A percentile compares a stretch with the other conserved stretches of the same genome.
phyloP scores from a whole-genome alignment of 306 rosid genomes.

The Vigna reflexopilosa region DNA sequence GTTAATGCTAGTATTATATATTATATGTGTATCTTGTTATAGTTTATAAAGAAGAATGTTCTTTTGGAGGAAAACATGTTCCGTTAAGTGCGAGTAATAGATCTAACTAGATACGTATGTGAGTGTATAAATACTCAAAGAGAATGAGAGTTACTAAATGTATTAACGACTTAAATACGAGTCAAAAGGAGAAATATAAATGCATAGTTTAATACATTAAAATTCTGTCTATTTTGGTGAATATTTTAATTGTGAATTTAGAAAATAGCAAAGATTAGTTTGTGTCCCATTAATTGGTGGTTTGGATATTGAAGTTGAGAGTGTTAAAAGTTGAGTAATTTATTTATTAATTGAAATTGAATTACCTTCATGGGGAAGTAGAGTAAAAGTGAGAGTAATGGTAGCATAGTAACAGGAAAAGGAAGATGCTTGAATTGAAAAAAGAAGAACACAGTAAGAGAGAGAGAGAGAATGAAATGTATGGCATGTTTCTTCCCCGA shows the following conservation, averaged over 20 bases:
- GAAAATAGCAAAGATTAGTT: background rate
- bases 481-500: slow-evolving; percentile 12
- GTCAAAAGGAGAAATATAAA: background rate
- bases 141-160: background rate
- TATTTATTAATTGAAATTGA: background rate
- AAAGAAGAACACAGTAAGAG: too few species aligned
- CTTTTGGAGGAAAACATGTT: too few species aligned
- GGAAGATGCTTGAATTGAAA: background rate
- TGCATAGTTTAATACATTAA: background rate
- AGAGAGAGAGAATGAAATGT: background rate
- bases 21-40: background rate
- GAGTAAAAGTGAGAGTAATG: background rate
- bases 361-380: background rate
- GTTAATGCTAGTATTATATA: background rate
- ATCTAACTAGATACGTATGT: too few species aligned
- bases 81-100: too few species aligned
- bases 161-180: background rate
- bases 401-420: background rate
- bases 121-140: background rate
- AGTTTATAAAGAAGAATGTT: background rate
- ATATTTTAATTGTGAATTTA: background rate
- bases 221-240: background rate
- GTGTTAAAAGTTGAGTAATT: background rate
- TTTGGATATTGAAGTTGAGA: background rate
- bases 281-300: too few species aligned